Base-by-base conservation (phyloP, 768 basidiomycete species). In the Coprinopsis cinerea region DNA sequence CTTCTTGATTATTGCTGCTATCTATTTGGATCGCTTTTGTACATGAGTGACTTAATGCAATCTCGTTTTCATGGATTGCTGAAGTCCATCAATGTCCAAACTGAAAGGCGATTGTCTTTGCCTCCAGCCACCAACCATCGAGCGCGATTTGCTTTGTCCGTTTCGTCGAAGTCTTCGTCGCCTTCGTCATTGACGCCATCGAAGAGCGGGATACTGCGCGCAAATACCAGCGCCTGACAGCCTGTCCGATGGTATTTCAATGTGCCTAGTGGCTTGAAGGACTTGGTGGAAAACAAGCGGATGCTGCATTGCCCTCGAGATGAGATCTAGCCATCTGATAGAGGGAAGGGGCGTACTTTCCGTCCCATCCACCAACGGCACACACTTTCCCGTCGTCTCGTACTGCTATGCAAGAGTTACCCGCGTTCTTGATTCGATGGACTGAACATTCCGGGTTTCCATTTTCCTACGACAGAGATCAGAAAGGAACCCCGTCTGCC, bases 311-410 rank as follows among this genome's bases (percentile, higher is more conserved):
- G 4, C 25, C 20, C 30, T 30, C 14, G 30, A 39, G 32, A 28
- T 2, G 48, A 36, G n/a, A n/a, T n/a, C n/a, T 40, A 48, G 20
- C 17, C 44, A 22, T 15, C 7, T 30, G 37, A 37, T n/a, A 53
- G n/a, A 32, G 13, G n/a, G 35, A 25, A 27, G 25, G 14, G 13
- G 36, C 87, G 57, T 55, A 93, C 94, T 75, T 81, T 28, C 95
- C 93, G 53, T 98, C 93, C 95, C 95, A 97, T 0, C 93, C 92
- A 2, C 87, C 94, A 1, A 93, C 71, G 0, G 92, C 93, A 57
- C 92, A 86, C 0, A 97, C 79, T 18, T 77, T 76, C 0, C 83
- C 90, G 55, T 88, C 84, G 28, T 79, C 74, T 4, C 82, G 80
- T 11, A 96, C 80, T 2, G 83, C 77, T n/a, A 97, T 64, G 5